Evolutionary conservation across 305 asterid species (phyloP).

Genomic region (Solanum hybrid): DNA sequence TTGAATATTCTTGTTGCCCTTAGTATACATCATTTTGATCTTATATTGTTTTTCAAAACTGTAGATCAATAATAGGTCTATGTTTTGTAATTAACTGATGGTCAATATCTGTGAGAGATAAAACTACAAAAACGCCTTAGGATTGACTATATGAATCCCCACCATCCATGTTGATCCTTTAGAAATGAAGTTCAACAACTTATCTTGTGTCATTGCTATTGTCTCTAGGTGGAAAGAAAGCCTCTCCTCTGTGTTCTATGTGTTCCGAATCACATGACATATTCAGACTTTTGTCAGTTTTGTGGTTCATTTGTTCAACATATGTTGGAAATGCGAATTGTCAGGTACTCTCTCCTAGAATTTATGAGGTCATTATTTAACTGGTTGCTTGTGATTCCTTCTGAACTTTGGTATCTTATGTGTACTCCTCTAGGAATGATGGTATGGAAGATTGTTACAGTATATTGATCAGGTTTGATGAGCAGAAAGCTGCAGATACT

Average conservation of each 20-base stretch:
- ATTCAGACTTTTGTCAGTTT: constrained; percentile 90
- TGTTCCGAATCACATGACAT: constrained; percentile 93
- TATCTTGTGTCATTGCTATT: not conserved
- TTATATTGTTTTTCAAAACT: not conserved
- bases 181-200: not conserved
- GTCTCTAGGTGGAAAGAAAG: constrained; percentile 56
- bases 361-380: not conserved
- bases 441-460: constrained; percentile 71
- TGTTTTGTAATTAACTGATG: not conserved
- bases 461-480: constrained; percentile 67
- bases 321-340: constrained; percentile 83
- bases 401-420: constrained; percentile 8
- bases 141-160: not conserved
- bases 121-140: not conserved
- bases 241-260: constrained; percentile 84
- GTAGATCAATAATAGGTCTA: not conserved
- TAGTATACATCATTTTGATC: not conserved
- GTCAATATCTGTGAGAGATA: not conserved
- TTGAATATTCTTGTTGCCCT: not conserved
- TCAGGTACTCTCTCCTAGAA: constrained; percentile 46
- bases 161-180: not conserved
- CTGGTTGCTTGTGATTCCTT: not conserved
- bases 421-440: constrained; percentile 49
- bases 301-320: constrained; percentile 82
- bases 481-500: constrained; percentile 66